Conservation (phyloP, 805 yeast species). For the Priceomyces medius region DNA sequence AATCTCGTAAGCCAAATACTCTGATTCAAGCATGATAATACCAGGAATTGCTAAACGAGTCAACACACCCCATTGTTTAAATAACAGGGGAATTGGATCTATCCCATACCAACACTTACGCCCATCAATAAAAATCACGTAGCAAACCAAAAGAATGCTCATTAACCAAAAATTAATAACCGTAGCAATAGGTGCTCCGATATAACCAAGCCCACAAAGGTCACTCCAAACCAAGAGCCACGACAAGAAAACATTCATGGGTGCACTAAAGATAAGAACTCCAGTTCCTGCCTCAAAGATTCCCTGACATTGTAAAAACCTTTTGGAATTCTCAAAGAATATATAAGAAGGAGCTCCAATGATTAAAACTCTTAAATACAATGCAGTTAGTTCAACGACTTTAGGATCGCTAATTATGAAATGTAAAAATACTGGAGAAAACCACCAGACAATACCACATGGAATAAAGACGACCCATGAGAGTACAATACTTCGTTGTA, state of each 20-base stretch:
- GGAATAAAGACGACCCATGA: constrained; percentile 37
- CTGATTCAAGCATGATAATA: constrained; percentile 45
- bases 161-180: constrained; percentile 43
- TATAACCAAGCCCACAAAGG: constrained; percentile 38
- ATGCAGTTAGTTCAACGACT: constrained; percentile 34
- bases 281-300: constrained; percentile 49
- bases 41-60: constrained; percentile 44
- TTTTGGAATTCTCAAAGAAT: constrained; percentile 39
- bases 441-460: constrained; percentile 43
- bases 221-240: constrained; percentile 45
- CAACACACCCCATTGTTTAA: constrained; percentile 35
- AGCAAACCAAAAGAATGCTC: constrained; percentile 34
- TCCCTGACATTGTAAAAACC: constrained; percentile 47
- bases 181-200: constrained; percentile 45
- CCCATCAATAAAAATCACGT: constrained; percentile 56
- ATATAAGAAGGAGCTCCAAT: constrained; percentile 45
- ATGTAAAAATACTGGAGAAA: constrained; percentile 25
- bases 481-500: constrained; percentile 38
- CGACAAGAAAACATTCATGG: constrained; percentile 38
- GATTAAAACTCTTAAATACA: constrained; percentile 34
- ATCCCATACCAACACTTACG: constrained; percentile 69
- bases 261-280: constrained; percentile 40
- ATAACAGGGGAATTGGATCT: constrained; percentile 34
- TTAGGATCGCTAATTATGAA: constrained; percentile 32
- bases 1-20: constrained; percentile 46